phyloP scores from a whole-genome alignment of 352 stramenopile genomes.

The Globisporangium okanoganense region DNA sequence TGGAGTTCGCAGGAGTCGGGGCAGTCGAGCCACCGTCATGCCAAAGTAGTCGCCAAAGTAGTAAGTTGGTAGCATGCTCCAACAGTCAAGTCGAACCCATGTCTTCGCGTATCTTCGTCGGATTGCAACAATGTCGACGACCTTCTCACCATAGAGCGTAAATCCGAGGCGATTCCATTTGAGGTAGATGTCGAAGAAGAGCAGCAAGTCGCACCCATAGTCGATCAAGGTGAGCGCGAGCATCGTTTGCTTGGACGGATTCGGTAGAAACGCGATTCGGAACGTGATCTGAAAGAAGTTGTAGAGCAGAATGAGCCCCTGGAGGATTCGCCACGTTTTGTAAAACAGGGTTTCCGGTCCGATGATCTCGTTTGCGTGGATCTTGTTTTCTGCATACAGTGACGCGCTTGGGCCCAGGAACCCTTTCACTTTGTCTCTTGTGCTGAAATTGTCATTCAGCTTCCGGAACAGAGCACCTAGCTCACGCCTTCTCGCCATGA shows the following conservation, averaged over 20 bases:
- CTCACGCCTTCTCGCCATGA: conserved; percentile 18
- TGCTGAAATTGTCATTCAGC: conserved; percentile 39
- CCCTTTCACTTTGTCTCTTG: conserved; percentile 38
- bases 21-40: conserved; percentile 18
- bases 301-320: conserved; percentile 38
- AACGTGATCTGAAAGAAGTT: conserved; percentile 52
- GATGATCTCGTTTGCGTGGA: conserved; percentile 24
- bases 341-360: conserved; percentile 12
- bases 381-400: conserved; percentile 40
- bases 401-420: conserved; percentile 40
- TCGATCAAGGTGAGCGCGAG: conserved; percentile 32
- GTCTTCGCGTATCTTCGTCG: conserved; percentile 25
- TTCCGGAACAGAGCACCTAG: conserved; percentile 18
- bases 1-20: conserved; percentile 15
- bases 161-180: conserved; percentile 41
- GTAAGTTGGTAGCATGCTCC: conserved; percentile 35
- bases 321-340: conserved; percentile 10
- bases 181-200: conserved; percentile 34
- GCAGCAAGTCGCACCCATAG: conserved; percentile 30
- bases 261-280: conserved; percentile 38
- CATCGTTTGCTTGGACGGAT: conserved; percentile 23
- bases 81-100: conserved; percentile 30
- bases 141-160: conserved; percentile 33
- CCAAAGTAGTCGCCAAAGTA: conserved; percentile 26
- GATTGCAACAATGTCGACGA: conserved; percentile 35